These are phyloP conservation scores for Phytopythium vexans DNA, from an alignment of 352 stramenopile genomes.

Conservation along the genomic window DNA sequence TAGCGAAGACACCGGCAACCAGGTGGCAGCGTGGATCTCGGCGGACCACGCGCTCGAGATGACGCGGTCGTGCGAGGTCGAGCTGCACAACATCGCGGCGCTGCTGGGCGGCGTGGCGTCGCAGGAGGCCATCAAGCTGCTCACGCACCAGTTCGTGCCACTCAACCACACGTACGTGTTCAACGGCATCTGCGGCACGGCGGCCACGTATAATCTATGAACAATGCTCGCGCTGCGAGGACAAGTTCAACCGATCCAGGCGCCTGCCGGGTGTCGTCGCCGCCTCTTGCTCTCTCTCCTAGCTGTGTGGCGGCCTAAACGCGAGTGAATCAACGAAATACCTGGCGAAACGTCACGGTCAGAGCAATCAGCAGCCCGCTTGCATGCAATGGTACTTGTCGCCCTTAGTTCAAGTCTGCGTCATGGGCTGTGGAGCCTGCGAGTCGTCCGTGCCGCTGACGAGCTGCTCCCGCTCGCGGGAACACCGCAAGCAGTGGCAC, in stretches of 20 bases:
- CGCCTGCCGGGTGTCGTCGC: too few species aligned
- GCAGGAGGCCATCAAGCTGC: constrained; percentile 98
- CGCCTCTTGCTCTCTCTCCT: too few species aligned
- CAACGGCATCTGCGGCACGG: constrained; percentile 93
- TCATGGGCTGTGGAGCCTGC: too few species aligned
- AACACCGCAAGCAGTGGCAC: constrained; percentile 65
- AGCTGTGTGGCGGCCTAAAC: too few species aligned
- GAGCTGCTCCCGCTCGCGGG: constrained; percentile 33
- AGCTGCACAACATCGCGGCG: constrained; percentile 93
- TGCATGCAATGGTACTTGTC: too few species aligned
- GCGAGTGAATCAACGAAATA: too few species aligned
- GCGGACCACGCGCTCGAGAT: constrained; percentile 88
- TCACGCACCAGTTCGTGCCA: constrained; percentile 97
- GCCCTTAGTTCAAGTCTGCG: too few species aligned
- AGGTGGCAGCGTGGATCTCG: constrained; percentile 52
- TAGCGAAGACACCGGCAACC: constrained; percentile 9
- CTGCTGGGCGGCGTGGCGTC: constrained; percentile 95
- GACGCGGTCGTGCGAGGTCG: constrained; percentile 88
- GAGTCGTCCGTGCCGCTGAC: constrained; percentile 1
- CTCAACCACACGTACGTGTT: constrained; percentile 98
- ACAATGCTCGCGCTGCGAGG: not conserved
- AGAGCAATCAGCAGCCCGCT: too few species aligned
- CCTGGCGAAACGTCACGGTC: too few species aligned
- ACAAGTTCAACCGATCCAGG: too few species aligned
- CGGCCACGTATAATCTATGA: constrained; percentile 77